phyloP scores from a whole-genome alignment of 441 rosid genomes.

The Biscutella laevigata region DNA sequence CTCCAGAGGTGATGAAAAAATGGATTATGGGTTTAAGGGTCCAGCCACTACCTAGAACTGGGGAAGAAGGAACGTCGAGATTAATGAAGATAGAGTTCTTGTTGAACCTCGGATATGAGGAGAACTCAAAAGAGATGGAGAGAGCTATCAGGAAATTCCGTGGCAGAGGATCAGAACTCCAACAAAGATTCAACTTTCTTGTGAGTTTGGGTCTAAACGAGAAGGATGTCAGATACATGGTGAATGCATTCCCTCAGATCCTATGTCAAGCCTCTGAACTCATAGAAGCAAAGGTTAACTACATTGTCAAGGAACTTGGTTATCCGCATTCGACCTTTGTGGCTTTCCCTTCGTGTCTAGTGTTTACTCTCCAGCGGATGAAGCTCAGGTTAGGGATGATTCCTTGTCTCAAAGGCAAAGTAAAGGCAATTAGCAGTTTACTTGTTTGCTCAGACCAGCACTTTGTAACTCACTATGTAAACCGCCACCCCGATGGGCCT shows the following conservation, averaged over 20 bases:
- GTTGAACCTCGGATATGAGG: conserved; percentile 44
- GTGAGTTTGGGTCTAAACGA: conserved; percentile 44
- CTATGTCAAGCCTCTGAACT: conserved; percentile 41
- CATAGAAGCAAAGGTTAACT: conserved; percentile 45
- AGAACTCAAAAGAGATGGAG: conserved; percentile 34
- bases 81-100: conserved; percentile 52
- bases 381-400: conserved; percentile 53
- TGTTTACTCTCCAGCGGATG: conserved; percentile 37
- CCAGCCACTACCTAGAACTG: conserved; percentile 27
- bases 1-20: conserved; percentile 56
- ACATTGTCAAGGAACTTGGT: conserved; percentile 42
- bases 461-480: conserved; percentile 37
- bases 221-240: conserved; percentile 46
- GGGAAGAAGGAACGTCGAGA: conserved; percentile 26
- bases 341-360: conserved; percentile 49
- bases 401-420: conserved; percentile 53
- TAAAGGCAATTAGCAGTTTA: conserved; percentile 39
- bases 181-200: conserved; percentile 56
- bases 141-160: conserved; percentile 40
- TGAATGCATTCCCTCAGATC: conserved; percentile 44
- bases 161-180: conserved; percentile 57
- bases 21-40: conserved; percentile 42
- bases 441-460: conserved; percentile 35
- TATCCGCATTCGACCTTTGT: conserved; percentile 40
- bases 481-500: conserved; percentile 50